phyloP scores from a whole-genome alignment of 495 filamentous ascomycete species.

The Trypethelium eluteriae region DNA sequence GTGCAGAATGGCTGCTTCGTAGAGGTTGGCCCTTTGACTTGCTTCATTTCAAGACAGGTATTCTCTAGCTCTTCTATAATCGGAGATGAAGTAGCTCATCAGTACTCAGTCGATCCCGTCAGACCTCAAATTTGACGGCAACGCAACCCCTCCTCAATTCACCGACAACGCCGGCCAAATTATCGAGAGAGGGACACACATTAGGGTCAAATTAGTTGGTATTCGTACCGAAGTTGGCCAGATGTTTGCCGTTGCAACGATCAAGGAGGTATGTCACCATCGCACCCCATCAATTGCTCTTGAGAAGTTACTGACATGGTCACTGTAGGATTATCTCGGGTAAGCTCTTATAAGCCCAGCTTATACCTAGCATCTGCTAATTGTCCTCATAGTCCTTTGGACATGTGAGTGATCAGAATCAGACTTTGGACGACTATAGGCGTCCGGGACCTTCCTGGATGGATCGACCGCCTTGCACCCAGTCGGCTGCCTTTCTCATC shows the following conservation, averaged over 20 bases:
- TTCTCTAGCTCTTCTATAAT: neutral
- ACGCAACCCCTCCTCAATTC: conserved; percentile 36
- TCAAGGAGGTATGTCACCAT: conserved; percentile 57
- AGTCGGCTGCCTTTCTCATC: neutral
- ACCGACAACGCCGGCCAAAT: conserved; percentile 64
- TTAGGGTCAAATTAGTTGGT: conserved; percentile 88
- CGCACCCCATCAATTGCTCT: neutral
- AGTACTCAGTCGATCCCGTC: conserved; percentile 69
- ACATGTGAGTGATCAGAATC: neutral
- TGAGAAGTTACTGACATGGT: neutral
- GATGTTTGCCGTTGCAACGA: conserved; percentile 94
- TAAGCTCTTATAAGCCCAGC: neutral
- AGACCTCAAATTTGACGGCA: conserved; percentile 88
- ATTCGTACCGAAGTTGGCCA: conserved; percentile 82
- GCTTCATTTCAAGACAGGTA: conserved; percentile 55
- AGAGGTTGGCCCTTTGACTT: conserved; percentile 74
- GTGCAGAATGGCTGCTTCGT: conserved; percentile 90
- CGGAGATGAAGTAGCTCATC: neutral
- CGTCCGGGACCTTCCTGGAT: neutral
- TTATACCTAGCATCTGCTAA: neutral
- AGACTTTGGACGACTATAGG: neutral
- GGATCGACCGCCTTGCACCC: neutral
- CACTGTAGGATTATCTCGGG: conserved; percentile 7
- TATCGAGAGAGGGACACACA: conserved; percentile 86
- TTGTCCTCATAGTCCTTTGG: neutral